Base-by-base conservation (phyloP, 306 rosid species). In the Quercus cerris region DNA sequence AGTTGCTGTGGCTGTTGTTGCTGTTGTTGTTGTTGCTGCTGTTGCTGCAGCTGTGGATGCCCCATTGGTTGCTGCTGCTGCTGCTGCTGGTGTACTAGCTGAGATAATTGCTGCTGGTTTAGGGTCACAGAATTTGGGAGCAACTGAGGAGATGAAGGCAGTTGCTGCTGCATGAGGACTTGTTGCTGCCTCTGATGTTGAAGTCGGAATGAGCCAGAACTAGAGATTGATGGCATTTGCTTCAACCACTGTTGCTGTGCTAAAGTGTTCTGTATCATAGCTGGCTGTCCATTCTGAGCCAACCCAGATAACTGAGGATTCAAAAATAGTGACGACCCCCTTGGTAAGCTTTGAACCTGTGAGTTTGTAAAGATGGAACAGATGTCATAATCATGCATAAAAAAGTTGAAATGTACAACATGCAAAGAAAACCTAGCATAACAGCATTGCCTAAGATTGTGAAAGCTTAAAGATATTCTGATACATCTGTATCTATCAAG, bases 231-330 rank as follows among this genome's bases (percentile, higher is more conserved):
- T 62, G 97, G 93, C 52, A 95, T 90, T 89, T 88, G 94, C 86
- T 96, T 96, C 70, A 93, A 73, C 98, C 98, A 91, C 81, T 93
- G 98, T 75, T 85, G 94, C 81, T 84, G 97, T 51, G 98, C 52
- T 76, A 96, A 81, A 46, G 98, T 80, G 83, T 86, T 91, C 82
- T 80, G 91, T 51, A 95, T 74, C 89, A 91, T 80, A 14, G 79
- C 89, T 80, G 85, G 87, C 86, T 93, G 98, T 86, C 98, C 99
- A 82, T 91, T 93, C 90, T 93, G 97, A 74, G 94, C 74, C 86
- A 96, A 81, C 74, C 90, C 97, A 64, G 97, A 81, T 80, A 90
- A 84, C 81, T 90, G 99, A 77, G 91, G 74, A 84, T 78, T 95
- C 94, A 93, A 85, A 85, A 89, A 93, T 71, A 91, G 89, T 74